These are phyloP conservation scores for Vitrella brassicaformis DNA, from an alignment of 73 alveolate species.

Conservation along the genomic window DNA sequence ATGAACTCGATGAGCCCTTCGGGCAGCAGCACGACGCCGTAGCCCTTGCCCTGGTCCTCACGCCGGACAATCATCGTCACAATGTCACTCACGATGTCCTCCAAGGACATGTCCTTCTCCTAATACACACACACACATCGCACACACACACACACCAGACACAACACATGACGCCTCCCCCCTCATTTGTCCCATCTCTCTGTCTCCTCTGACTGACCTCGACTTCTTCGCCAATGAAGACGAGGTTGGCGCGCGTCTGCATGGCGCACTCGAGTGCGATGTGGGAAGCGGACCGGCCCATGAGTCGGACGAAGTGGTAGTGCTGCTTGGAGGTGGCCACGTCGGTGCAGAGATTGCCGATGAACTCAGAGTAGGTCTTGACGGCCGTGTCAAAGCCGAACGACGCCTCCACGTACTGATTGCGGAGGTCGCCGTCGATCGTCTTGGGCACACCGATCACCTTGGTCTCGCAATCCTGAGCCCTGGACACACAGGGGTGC, in stretches of 20 bases:
- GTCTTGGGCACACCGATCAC: slow-evolving; percentile 96
- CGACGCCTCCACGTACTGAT: slow-evolving; percentile 34
- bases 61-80: slow-evolving; percentile 17
- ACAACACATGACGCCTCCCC: no score
- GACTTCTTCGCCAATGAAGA: slow-evolving; percentile 84
- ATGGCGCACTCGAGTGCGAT: slow-evolving; percentile 88
- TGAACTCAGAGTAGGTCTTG: slow-evolving; percentile 83
- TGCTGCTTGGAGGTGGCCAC: slow-evolving; percentile 40
- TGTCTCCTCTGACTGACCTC: no score
- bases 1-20: slow-evolving; percentile 89
- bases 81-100: neutral
- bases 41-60: slow-evolving; percentile 49
- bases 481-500: slow-evolving; percentile 8
- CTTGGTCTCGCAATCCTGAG: slow-evolving; percentile 56
- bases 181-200: no score
- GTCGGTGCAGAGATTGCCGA: slow-evolving; percentile 57
- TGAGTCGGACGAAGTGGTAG: slow-evolving; percentile 88
- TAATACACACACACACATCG: no score
- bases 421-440: slow-evolving; percentile 88
- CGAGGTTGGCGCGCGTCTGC: slow-evolving; percentile 67
- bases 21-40: slow-evolving; percentile 88
- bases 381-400: slow-evolving; percentile 96
- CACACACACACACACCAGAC: no score
- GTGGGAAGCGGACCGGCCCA: slow-evolving; percentile 98
- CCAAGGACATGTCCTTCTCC: slow-evolving; percentile 4